A percentile compares a stretch with the other conserved stretches of the same genome.
phyloP scores from a whole-genome alignment of 306 rosid species.

The Medicago arabica region DNA sequence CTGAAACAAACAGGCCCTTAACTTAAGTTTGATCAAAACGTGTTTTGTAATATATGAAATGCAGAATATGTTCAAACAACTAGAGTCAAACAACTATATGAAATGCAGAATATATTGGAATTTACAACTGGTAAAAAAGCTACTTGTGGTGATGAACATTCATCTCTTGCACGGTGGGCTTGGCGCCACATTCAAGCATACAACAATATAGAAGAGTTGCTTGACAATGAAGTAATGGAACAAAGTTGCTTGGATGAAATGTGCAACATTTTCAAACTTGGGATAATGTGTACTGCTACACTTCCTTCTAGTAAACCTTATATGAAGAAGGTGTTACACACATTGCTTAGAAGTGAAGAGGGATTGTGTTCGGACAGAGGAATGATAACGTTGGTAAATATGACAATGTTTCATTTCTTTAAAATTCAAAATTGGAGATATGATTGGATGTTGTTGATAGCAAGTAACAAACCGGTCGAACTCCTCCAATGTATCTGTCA shows the following conservation, averaged over 20 bases:
- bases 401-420: too few relatives aligned
- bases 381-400: not conserved
- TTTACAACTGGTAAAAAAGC: slow-evolving; percentile 71
- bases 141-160: slow-evolving; percentile 58
- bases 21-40: not conserved
- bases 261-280: slow-evolving; percentile 65
- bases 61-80: slow-evolving; percentile 73
- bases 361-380: not conserved
- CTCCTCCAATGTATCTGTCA: too few relatives aligned
- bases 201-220: slow-evolving; percentile 45
- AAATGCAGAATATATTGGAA: slow-evolving; percentile 77
- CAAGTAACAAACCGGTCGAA: slow-evolving; percentile 25
- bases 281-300: slow-evolving; percentile 58
- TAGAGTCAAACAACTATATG: too few relatives aligned
- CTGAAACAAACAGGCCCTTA: too few relatives aligned
- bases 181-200: slow-evolving; percentile 51
- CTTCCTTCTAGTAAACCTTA: slow-evolving; percentile 65
- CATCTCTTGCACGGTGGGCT: slow-evolving; percentile 73
- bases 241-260: slow-evolving; percentile 55
- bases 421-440: too few relatives aligned
- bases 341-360: not conserved
- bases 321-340: slow-evolving; percentile 65
- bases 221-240: slow-evolving; percentile 66
- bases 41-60: slow-evolving; percentile 14
- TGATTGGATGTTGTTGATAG: too few relatives aligned